Base-by-base conservation (phyloP, 495 filamentous ascomycete species). In the Penicillium steckii region DNA sequence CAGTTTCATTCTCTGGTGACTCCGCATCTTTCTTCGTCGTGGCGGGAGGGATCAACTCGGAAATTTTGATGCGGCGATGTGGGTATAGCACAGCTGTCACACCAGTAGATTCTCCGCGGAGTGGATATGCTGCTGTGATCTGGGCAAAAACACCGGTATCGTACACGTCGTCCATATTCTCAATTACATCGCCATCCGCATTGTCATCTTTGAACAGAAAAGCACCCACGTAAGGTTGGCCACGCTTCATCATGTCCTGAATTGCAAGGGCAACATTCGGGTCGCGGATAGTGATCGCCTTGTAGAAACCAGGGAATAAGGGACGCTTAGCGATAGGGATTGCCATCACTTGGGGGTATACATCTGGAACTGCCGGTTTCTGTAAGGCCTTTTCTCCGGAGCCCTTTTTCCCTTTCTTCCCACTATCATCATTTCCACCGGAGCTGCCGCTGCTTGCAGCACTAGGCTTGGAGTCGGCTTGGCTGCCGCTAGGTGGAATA, bases 341-440 rank as follows among this genome's bases (percentile, higher is more conserved):
- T 1, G 95, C 95, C 87, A 99, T 91, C 43, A 99, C 91, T 64
- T 97, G 93, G 18, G 95, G 94, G 67, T 99, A 99, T 30, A 97
- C 85, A 43, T 97, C 95, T 18, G 95, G 95, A 4, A 97, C 85
- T 0, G 85, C 78, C 3, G 91, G 87, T 71, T 96, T 97, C 62
- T 89, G 82, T 41, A 97, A 71, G 18, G 88, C 85, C 60, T 84
- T 84, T 29, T 94, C 89, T 18, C 80, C 71, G 25, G 79, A 75
- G 18, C 76, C 65, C 63, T 86, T 91, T 62, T 87, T 81, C 41
- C 89, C 84, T 42, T 80, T 80, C 65, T 71, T 77, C 22, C 73
- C 72, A 19, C 72, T 62, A 51, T 80, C 77, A 33, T 83, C 82
- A 32, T 77, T 78, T 33, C 75, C 69, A 23, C 76, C 68, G 37